A percentile compares a stretch with the other conserved stretches of the same genome.
Evolutionary conservation across 371 early-diverging fungal genomes (phyloP).

Genomic region (Blastocladiella emersonii): DNA sequence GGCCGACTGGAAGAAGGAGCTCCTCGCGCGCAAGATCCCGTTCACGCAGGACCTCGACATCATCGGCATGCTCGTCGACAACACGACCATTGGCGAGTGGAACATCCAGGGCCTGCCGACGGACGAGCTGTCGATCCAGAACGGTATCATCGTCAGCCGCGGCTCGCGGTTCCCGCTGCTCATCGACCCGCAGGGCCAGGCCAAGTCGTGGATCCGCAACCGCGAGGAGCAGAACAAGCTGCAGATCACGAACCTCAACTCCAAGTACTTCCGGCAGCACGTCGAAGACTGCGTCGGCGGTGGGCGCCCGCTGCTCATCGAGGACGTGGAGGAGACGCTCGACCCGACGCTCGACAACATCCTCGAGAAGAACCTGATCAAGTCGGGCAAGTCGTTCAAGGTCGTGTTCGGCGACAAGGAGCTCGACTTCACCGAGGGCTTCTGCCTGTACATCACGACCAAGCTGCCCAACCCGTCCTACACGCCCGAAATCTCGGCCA

Average conservation of each 20-base stretch:
- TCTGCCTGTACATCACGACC: slow-evolving; percentile 41
- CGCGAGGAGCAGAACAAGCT: slow-evolving; percentile 40
- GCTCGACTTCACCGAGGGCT: slow-evolving; percentile 36
- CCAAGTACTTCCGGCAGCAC: slow-evolving; percentile 43
- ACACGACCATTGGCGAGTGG: slow-evolving; percentile 45
- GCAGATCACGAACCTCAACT: slow-evolving; percentile 29
- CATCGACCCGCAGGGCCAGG: slow-evolving; percentile 47
- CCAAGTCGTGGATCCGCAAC: slow-evolving; percentile 42
- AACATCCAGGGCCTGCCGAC: slow-evolving; percentile 51
- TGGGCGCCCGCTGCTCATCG: slow-evolving; percentile 41
- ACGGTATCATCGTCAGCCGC: slow-evolving; percentile 42
- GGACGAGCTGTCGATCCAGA: slow-evolving; percentile 43
- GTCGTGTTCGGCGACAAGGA: slow-evolving; percentile 46
- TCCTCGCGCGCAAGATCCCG: slow-evolving; percentile 31
- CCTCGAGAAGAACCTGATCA: slow-evolving; percentile 39
- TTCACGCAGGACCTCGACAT: slow-evolving; percentile 40
- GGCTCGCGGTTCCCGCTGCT: slow-evolving; percentile 41
- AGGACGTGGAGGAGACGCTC: slow-evolving; percentile 41
- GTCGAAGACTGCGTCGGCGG: slow-evolving; percentile 37
- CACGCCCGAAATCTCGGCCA: slow-evolving; percentile 45
- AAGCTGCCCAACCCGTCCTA: slow-evolving; percentile 47
- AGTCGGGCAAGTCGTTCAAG: slow-evolving; percentile 36
- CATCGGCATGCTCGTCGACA: slow-evolving; percentile 36
- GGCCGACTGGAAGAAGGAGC: slow-evolving; percentile 35
- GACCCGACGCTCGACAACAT: slow-evolving; percentile 49